Conservation (phyloP, 164 flowering plant genomes). For the Vitis cinerea region DNA sequence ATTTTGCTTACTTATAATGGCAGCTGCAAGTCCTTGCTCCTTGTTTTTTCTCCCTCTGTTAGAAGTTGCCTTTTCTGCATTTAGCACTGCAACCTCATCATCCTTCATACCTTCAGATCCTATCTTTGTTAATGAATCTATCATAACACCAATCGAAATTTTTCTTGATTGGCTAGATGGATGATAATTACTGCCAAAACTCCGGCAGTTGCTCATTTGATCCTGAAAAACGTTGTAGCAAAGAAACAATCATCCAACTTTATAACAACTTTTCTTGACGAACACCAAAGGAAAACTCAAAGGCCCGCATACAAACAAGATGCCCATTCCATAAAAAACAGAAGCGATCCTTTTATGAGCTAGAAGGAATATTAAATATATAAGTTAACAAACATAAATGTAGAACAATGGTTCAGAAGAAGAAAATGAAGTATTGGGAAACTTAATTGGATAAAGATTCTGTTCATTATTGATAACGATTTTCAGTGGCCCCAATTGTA, state of each 20-base stretch:
- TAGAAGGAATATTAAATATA: too few relatives aligned
- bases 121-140: constrained; percentile 30
- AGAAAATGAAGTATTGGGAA: too few relatives aligned
- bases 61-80: constrained; percentile 21
- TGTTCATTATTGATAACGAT: too few relatives aligned
- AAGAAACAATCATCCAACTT: background rate
- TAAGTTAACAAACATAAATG: too few relatives aligned
- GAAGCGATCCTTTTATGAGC: too few relatives aligned
- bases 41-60: constrained; percentile 20
- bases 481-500: too few relatives aligned
- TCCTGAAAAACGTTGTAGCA: constrained; percentile 40
- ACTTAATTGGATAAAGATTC: too few relatives aligned
- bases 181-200: constrained; percentile 52
- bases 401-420: too few relatives aligned
- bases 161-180: constrained; percentile 66
- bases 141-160: constrained; percentile 70
- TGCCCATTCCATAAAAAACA: too few relatives aligned
- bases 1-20: constrained; percentile 22
- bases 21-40: constrained; percentile 9
- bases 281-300: background rate
- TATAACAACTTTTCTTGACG: background rate
- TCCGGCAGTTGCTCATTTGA: constrained; percentile 33
- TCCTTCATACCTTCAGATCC: constrained; percentile 29
- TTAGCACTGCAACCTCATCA: constrained; percentile 16
- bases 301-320: background rate